A percentile compares a stretch with the other conserved stretches of the same genome.
phyloP scores from a whole-genome alignment of 1,284 basidiomycete species.

The Ceratobasidium sp. region DNA sequence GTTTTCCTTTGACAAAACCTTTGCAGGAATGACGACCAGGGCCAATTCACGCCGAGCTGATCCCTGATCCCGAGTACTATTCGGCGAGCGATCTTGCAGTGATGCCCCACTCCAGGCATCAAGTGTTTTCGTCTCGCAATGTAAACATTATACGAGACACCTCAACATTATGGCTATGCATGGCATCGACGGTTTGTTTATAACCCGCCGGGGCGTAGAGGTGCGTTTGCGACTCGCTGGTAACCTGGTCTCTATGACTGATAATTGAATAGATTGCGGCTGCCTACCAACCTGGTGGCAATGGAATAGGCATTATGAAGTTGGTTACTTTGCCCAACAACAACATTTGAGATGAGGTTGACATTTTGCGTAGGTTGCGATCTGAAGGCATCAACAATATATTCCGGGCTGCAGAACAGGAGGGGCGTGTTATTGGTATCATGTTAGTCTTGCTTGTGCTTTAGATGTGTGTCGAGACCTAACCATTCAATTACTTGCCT shows the following conservation, averaged over 20 bases:
- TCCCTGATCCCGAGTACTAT: slow-evolving; percentile 53
- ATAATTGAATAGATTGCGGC: not conserved
- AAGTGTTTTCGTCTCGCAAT: slow-evolving; percentile 75
- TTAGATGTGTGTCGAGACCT: slow-evolving; percentile 18
- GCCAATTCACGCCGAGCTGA: slow-evolving; percentile 27
- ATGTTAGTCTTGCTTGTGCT: slow-evolving; percentile 60
- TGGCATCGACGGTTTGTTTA: slow-evolving; percentile 74
- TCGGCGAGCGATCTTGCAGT: slow-evolving; percentile 68
- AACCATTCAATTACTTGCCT: slow-evolving; percentile 20
- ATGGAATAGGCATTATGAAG: slow-evolving; percentile 22
- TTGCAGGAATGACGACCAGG: slow-evolving; percentile 62
- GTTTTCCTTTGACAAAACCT: slow-evolving; percentile 72
- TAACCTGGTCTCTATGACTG: not conserved
- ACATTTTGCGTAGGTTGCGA: slow-evolving; percentile 58
- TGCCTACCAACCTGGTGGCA: slow-evolving; percentile 19
- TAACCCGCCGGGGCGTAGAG: slow-evolving; percentile 69
- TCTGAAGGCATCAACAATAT: slow-evolving; percentile 76
- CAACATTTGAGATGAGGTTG: slow-evolving; percentile 55
- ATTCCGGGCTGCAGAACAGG: slow-evolving; percentile 71
- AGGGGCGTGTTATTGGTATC: slow-evolving; percentile 76
- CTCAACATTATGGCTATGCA: slow-evolving; percentile 83
- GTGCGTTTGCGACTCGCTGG: not conserved
- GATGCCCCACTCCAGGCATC: slow-evolving; percentile 44
- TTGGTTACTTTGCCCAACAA: slow-evolving; percentile 42
- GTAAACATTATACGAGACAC: slow-evolving; percentile 73